These are phyloP conservation scores for Pyronema domesticum DNA, from an alignment of 495 filamentous ascomycete species.

Conservation along the genomic window DNA sequence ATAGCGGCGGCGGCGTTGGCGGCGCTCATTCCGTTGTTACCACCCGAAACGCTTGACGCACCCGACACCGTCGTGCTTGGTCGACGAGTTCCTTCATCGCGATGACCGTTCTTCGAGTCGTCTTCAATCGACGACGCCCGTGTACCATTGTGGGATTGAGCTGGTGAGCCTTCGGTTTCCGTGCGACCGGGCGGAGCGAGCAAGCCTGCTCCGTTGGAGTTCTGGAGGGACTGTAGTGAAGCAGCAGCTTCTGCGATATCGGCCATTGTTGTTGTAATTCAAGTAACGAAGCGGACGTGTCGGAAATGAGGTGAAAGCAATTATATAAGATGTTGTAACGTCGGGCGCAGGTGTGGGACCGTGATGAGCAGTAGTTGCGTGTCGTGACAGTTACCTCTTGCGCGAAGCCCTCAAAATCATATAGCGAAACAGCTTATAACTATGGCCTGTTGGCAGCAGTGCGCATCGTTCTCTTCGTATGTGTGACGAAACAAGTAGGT, in stretches of 20 bases:
- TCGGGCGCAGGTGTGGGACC: too few relatives aligned
- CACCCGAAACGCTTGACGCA: constrained; percentile 2
- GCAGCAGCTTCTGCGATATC: not conserved
- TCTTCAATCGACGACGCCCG: constrained; percentile 2
- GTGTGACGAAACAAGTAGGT: not conserved
- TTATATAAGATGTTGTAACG: too few relatives aligned
- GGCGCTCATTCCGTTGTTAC: not conserved
- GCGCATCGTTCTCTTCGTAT: not conserved
- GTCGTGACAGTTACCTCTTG: too few relatives aligned
- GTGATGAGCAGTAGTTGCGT: too few relatives aligned
- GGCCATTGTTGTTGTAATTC: not conserved
- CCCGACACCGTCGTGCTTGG: constrained; percentile 2
- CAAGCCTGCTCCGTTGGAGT: not conserved
- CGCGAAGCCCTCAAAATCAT: not conserved
- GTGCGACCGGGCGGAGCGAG: not conserved
- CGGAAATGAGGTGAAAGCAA: too few relatives aligned
- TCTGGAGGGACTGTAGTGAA: not conserved
- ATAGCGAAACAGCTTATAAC: not conserved
- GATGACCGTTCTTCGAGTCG: not conserved
- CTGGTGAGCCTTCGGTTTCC: not conserved
- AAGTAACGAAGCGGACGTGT: too few relatives aligned
- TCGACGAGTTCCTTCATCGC: not conserved
- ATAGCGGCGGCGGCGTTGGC: not conserved
- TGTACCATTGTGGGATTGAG: not conserved
- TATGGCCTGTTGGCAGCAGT: not conserved